phyloP scores from a whole-genome alignment of 345 rosid genomes.

The Eucalyptus tenuipes region DNA sequence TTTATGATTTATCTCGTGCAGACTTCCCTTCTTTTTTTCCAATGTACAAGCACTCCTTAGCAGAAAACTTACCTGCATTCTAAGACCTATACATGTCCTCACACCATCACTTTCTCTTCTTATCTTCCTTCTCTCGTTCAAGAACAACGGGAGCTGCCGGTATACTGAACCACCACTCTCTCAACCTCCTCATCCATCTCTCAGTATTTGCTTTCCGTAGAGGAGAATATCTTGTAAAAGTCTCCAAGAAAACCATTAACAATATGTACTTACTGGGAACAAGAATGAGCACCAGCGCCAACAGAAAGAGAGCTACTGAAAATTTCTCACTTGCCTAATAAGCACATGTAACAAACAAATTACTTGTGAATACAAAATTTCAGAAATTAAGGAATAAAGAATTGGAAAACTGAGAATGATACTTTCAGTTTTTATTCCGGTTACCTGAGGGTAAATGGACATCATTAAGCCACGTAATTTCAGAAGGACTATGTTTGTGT shows the following conservation, averaged over 20 bases:
- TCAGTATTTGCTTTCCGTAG: slow-evolving; percentile 59
- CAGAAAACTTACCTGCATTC: neutral
- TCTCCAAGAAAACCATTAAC: slow-evolving; percentile 45
- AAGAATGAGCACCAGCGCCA: slow-evolving; percentile 33
- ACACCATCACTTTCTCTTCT: slow-evolving; percentile 41
- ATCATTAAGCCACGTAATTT: slow-evolving; percentile 75
- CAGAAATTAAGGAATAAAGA: neutral
- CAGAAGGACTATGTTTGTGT: slow-evolving; percentile 71
- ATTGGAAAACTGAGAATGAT: neutral
- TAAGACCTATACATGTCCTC: neutral
- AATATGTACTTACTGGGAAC: slow-evolving; percentile 52
- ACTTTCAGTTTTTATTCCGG: neutral
- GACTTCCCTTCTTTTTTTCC: neutral
- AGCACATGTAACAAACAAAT: neutral
- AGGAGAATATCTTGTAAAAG: slow-evolving; percentile 75
- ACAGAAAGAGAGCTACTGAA: slow-evolving; percentile 36
- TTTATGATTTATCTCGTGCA: neutral
- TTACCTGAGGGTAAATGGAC: slow-evolving; percentile 72
- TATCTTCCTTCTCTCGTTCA: slow-evolving; percentile 60
- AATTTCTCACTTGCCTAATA: slow-evolving; percentile 76
- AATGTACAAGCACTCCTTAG: neutral
- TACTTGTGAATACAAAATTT: neutral
- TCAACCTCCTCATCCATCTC: slow-evolving; percentile 63
- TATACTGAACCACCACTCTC: slow-evolving; percentile 98
- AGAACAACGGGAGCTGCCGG: slow-evolving; percentile 87